A percentile compares a stretch with the other conserved stretches of the same genome.
phyloP scores from a whole-genome alignment of 2,329 filamentous ascomycete genomes.

The Neoscytalidium dimidiatum region DNA sequence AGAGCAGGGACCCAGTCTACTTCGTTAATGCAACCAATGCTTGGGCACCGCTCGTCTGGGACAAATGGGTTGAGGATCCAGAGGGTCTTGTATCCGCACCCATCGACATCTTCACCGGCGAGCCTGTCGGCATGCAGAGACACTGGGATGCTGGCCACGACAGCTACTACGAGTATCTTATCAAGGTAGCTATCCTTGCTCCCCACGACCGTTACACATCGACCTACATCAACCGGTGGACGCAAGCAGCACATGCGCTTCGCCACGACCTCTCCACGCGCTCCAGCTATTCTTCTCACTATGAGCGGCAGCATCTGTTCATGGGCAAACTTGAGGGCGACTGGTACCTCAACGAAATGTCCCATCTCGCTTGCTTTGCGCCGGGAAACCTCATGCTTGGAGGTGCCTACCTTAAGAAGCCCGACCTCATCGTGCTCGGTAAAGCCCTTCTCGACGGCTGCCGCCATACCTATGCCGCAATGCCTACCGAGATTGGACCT shows the following conservation, averaged over 20 bases:
- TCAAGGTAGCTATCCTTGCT: constrained; percentile 43
- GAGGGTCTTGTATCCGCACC: constrained; percentile 45
- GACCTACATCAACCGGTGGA: constrained; percentile 36
- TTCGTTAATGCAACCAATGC: constrained; percentile 44
- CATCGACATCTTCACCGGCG: constrained; percentile 45
- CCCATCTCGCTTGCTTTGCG: constrained; percentile 43
- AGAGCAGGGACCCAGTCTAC: constrained; percentile 45
- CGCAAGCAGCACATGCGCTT: constrained; percentile 37
- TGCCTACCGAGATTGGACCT: constrained; percentile 41
- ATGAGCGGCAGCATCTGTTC: constrained; percentile 42
- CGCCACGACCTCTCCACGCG: constrained; percentile 38
- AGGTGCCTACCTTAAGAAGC: constrained; percentile 33
- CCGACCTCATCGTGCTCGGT: constrained; percentile 37
- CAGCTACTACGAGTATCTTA: constrained; percentile 46
- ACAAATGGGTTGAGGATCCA: constrained; percentile 41
- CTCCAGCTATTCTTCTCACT: constrained; percentile 34
- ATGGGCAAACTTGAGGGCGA: constrained; percentile 36
- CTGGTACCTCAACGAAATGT: constrained; percentile 40
- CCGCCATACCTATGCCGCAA: constrained; percentile 39
- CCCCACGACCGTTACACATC: constrained; percentile 37
- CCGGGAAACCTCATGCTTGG: constrained; percentile 43
- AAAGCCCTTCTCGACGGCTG: constrained; percentile 44
- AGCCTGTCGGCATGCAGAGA: constrained; percentile 39
- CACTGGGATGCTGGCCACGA: constrained; percentile 49
- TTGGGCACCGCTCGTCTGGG: constrained; percentile 50